These are phyloP conservation scores for Lecanoromycetidae sp. DNA, from an alignment of 2,329 filamentous ascomycete species.

Conservation along the genomic window DNA sequence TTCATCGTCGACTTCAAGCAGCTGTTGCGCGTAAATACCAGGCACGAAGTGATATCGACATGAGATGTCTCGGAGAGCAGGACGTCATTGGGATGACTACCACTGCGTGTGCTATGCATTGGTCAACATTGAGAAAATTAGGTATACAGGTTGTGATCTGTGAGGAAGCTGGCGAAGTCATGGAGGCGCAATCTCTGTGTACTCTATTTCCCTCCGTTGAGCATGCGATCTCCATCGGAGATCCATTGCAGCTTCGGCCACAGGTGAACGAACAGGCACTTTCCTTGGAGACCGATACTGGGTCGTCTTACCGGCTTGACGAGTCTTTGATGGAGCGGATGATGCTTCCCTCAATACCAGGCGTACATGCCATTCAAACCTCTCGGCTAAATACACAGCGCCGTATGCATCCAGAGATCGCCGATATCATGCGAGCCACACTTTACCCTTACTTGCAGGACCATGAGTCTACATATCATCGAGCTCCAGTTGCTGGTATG, in stretches of 20 bases:
- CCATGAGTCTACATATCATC: conserved; percentile 11
- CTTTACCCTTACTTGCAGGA: conserved; percentile 23
- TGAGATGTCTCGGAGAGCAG: conserved; percentile 18
- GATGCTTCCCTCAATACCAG: conserved; percentile 19
- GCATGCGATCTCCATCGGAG: conserved; percentile 52
- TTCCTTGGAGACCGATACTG: conserved; percentile 38
- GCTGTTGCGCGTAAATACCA: conserved; percentile 10
- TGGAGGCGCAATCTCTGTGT: conserved; percentile 33
- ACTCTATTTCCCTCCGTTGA: conserved; percentile 48
- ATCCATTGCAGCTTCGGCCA: conserved; percentile 45
- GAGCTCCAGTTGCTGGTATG: conserved; percentile 19
- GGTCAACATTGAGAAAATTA: conserved; percentile 17
- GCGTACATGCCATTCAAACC: conserved; percentile 17
- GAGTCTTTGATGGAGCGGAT: conserved; percentile 51
- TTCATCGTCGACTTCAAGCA: conserved; percentile 19
- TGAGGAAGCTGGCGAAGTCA: conserved; percentile 18
- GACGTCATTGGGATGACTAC: conserved; percentile 25
- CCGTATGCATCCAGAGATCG: conserved; percentile 25
- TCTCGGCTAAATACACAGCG: conserved; percentile 22
- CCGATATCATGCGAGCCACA: conserved; percentile 21
- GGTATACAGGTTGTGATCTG: conserved; percentile 14
- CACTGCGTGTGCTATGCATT: conserved; percentile 22
- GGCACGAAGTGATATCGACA: conserved; percentile 15
- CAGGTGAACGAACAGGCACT: conserved; percentile 32
- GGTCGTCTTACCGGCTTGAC: conserved; percentile 43